Conservation (phyloP, 2,329 filamentous ascomycete genomes). For the Ophiostoma angusticollis region DNA sequence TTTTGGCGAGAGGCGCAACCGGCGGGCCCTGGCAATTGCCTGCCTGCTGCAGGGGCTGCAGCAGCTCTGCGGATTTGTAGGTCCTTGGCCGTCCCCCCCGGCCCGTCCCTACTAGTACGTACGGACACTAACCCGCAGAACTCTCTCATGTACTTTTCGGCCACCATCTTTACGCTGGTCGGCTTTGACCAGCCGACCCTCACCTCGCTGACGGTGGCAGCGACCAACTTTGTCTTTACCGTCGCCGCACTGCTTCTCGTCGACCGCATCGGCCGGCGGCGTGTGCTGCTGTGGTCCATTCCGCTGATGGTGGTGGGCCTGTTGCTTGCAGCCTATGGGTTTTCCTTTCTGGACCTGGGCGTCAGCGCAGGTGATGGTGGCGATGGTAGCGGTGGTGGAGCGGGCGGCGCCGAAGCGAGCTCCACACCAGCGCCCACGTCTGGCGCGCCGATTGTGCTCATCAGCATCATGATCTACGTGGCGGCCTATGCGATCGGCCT, state of each 20-base stretch:
- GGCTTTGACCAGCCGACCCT: constrained; percentile 69
- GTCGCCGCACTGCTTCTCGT: constrained; percentile 63
- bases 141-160: constrained; percentile 84
- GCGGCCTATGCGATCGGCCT: constrained; percentile 76
- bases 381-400: not conserved
- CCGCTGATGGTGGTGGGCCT: constrained; percentile 73
- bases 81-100: constrained; percentile 23
- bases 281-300: constrained; percentile 70
- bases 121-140: constrained; percentile 36
- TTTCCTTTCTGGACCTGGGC: constrained; percentile 46
- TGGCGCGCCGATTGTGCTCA: constrained; percentile 46
- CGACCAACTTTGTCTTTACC: constrained; percentile 73
- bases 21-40: constrained; percentile 68
- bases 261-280: constrained; percentile 64
- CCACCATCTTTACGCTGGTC: constrained; percentile 66
- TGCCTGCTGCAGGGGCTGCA: constrained; percentile 79
- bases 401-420: no score
- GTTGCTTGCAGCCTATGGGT: constrained; percentile 57
- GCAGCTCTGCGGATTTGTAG: constrained; percentile 73
- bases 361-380: not conserved
- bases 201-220: constrained; percentile 63
- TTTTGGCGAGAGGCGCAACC: constrained; percentile 46
- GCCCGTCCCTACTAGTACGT: not conserved
- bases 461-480: constrained; percentile 71
- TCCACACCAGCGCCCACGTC: no score